phyloP scores from a whole-genome alignment of 208 protist genomes.

The Zelonia costaricensis region DNA sequence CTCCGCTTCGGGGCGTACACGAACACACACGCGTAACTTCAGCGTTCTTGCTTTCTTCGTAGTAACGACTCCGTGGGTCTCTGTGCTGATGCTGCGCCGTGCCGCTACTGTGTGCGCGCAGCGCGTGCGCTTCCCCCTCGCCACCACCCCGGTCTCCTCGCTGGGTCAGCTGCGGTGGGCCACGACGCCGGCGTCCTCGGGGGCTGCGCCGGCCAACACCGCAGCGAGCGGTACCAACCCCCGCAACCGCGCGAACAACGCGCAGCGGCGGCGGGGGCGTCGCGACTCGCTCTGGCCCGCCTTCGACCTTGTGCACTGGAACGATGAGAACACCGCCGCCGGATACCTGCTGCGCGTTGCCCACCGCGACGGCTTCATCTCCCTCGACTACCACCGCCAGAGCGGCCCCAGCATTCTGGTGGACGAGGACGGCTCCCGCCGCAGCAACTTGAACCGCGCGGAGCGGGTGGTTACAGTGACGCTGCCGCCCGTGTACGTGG shows the following conservation, averaged over 20 bases:
- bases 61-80: too few relatives aligned
- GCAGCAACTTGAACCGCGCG: slow-evolving; percentile 24
- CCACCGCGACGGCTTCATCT: slow-evolving; percentile 77
- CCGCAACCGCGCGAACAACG: slow-evolving; percentile 13
- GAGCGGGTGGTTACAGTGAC: slow-evolving; percentile 77
- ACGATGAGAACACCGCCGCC: slow-evolving; percentile 60
- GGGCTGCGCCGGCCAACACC: slow-evolving; percentile 7
- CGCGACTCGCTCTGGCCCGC: slow-evolving; percentile 56
- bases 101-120: slow-evolving; percentile 6
- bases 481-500: slow-evolving; percentile 82
- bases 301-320: slow-evolving; percentile 89
- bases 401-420: neutral
- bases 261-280: slow-evolving; percentile 29
- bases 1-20: too few relatives aligned
- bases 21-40: too few relatives aligned
- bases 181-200: neutral
- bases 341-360: slow-evolving; percentile 78
- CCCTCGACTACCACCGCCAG: slow-evolving; percentile 84
- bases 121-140: neutral
- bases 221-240: slow-evolving; percentile 1
- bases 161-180: slow-evolving; percentile 9
- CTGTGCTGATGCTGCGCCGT: slow-evolving; percentile 38
- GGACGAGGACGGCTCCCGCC: slow-evolving; percentile 15
- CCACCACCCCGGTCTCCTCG: slow-evolving; percentile 4
- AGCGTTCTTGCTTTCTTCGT: too few relatives aligned